Conservation (phyloP, 352 stramenopile species). For the Blastocystis hominis region DNA sequence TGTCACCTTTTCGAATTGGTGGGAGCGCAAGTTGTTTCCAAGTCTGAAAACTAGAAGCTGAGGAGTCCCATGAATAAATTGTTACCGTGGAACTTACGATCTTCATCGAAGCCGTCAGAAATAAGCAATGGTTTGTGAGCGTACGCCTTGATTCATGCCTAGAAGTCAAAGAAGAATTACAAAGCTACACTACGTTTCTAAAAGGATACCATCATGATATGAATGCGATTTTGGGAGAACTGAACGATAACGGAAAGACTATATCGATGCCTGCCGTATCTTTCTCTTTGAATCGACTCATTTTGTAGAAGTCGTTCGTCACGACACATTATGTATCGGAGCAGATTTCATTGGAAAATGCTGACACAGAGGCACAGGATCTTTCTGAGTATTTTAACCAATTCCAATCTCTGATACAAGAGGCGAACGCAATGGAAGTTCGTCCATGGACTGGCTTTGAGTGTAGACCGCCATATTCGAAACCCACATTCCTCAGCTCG, state of each 20-base stretch:
- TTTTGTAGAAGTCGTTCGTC: not conserved
- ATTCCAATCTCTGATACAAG: not conserved
- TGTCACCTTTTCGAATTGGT: too few species aligned
- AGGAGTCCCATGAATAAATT: not conserved
- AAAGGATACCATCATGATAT: conserved; percentile 5
- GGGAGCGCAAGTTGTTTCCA: not conserved
- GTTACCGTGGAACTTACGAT: not conserved
- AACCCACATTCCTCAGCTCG: not conserved
- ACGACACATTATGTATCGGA: not conserved
- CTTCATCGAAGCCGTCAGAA: not conserved
- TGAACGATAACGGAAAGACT: not conserved
- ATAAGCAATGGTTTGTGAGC: not conserved
- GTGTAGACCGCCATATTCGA: not conserved
- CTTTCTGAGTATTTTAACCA: not conserved
- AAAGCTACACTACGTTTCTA: not conserved
- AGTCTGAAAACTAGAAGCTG: not conserved
- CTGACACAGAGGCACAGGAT: not conserved
- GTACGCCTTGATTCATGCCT: not conserved
- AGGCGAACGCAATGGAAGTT: not conserved
- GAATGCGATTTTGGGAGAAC: not conserved
- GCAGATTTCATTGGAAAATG: not conserved
- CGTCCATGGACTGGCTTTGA: not conserved
- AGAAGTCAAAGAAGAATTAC: not conserved
- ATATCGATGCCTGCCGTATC: not conserved
- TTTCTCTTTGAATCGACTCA: not conserved